Conservation (phyloP, 2,329 filamentous ascomycete genomes). For the Venturia effusa region DNA sequence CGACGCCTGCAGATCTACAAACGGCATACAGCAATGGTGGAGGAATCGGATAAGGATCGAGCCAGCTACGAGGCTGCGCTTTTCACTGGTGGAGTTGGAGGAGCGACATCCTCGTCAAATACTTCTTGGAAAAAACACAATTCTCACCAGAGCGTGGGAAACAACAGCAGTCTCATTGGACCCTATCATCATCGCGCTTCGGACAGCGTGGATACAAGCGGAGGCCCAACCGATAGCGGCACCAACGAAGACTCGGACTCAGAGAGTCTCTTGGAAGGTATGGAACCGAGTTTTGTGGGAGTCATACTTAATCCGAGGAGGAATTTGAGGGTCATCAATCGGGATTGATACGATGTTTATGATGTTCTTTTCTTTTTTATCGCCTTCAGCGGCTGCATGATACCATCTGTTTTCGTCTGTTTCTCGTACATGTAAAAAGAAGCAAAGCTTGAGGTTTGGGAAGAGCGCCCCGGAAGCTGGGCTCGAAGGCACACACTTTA, state of each 20-base stretch:
- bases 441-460: neutral
- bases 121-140: neutral
- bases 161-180: constrained; percentile 8
- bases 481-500: neutral
- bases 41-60: constrained; percentile 36
- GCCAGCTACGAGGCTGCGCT: constrained; percentile 17
- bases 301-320: constrained; percentile 57
- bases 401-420: constrained; percentile 3
- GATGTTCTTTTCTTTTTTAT: neutral
- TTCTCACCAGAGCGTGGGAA: neutral
- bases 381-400: constrained; percentile 2
- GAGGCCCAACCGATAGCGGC: constrained; percentile 15
- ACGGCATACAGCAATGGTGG: constrained; percentile 54
- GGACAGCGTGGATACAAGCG: constrained; percentile 14
- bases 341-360: constrained; percentile 26
- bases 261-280: constrained; percentile 49
- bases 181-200: constrained; percentile 7
- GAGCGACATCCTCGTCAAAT: neutral
- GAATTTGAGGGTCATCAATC: constrained; percentile 59
- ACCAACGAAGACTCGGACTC: constrained; percentile 36
- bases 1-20: constrained; percentile 61
- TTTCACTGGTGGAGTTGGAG: neutral
- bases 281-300: constrained; percentile 59
- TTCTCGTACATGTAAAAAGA: neutral
- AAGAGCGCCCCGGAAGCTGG: neutral